phyloP scores from a whole-genome alignment of 441 rosid genomes.

The Populus hybrid region DNA sequence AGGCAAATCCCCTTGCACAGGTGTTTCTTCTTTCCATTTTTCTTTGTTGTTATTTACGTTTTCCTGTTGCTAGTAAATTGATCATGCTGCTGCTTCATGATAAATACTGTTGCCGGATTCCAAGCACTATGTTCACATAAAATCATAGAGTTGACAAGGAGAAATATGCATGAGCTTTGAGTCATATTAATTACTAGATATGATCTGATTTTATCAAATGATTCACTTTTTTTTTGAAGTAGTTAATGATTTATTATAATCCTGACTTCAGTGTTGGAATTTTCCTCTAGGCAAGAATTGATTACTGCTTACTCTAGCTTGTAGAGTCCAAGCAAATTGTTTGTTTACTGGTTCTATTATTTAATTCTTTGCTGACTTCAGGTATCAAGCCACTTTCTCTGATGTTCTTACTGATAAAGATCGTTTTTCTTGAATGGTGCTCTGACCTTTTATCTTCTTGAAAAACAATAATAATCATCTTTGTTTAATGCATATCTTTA shows the following conservation, averaged over 20 bases:
- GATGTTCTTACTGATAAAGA: neutral
- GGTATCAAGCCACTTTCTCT: neutral
- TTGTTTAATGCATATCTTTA: neutral
- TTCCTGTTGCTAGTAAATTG: neutral
- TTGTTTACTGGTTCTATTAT: neutral
- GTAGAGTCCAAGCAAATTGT: neutral
- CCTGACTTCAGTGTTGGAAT: neutral
- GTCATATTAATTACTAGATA: neutral
- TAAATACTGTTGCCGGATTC: neutral
- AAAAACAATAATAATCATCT: neutral
- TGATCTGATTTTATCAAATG: neutral
- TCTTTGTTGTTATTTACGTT: neutral
- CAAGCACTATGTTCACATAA: neutral
- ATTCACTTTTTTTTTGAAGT: neutral
- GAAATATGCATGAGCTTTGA: neutral
- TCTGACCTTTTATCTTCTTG: neutral
- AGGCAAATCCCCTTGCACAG: slow-evolving; percentile 96
- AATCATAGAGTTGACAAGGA: neutral
- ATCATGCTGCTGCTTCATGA: neutral
- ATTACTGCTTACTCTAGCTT: neutral
- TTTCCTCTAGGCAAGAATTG: neutral
- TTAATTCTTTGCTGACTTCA: neutral
- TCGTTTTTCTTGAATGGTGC: neutral
- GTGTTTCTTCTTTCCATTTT: slow-evolving; percentile 25
- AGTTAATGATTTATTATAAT: neutral